Conservation (phyloP, 805 yeast species). For the Monosporozyma aquatica region DNA sequence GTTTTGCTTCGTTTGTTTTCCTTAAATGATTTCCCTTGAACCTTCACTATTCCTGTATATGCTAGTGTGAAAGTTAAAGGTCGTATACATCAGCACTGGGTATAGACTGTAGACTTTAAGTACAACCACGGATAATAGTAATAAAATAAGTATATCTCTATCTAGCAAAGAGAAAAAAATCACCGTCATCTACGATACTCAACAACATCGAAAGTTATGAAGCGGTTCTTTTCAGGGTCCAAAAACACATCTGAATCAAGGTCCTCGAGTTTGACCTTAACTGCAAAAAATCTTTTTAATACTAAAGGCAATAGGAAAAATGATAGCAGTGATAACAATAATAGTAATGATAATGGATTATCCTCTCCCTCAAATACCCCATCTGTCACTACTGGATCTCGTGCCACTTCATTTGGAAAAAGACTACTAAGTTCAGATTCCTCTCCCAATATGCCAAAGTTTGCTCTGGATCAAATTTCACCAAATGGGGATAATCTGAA, state of each 20-base stretch:
- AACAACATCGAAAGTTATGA: conserved; percentile 11
- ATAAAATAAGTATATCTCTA: too few species aligned
- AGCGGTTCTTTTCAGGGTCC: conserved; percentile 23
- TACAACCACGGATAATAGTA: too few species aligned
- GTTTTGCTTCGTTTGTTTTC: too few species aligned
- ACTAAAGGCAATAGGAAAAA: not conserved
- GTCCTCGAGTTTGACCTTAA: not conserved
- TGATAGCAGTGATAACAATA: not conserved
- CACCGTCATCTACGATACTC: too few species aligned
- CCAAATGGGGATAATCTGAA: not conserved
- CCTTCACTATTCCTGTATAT: too few species aligned
- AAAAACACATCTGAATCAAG: conserved; percentile 6
- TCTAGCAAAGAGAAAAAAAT: too few species aligned
- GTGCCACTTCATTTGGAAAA: conserved; percentile 6
- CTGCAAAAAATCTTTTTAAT: not conserved
- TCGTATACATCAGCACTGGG: too few species aligned
- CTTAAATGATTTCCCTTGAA: too few species aligned
- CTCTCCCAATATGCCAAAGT: conserved; percentile 7
- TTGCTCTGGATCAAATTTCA: not conserved
- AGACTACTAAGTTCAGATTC: conserved; percentile 7
- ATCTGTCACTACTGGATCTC: not conserved
- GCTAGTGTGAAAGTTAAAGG: too few species aligned
- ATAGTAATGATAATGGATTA: not conserved
- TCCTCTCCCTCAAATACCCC: not conserved
- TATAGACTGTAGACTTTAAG: too few species aligned